These are phyloP conservation scores for Saccharomycopsis schoenii DNA, from an alignment of 805 yeast genomes.

Conservation along the genomic window DNA sequence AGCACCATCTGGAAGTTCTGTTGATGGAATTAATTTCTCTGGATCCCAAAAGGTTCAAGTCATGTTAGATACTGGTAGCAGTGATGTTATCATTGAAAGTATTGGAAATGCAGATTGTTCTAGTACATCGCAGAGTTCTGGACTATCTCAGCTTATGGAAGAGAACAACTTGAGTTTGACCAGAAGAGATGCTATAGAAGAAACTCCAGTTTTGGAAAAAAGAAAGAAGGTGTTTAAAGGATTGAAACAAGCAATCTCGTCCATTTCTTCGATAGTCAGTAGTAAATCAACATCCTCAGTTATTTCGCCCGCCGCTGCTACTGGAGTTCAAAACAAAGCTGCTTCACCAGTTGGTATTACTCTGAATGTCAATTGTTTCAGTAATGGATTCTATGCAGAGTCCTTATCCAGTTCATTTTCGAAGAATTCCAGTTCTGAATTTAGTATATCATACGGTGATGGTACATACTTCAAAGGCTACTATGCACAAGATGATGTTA, in stretches of 20 bases:
- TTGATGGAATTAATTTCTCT: conserved; percentile 28
- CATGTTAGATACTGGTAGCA: conserved; percentile 66
- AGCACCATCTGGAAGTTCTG: neutral
- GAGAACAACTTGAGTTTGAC: neutral
- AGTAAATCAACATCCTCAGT: too few relatives aligned
- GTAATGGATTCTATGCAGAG: conserved; percentile 31
- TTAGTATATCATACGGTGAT: conserved; percentile 38
- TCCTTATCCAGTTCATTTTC: conserved; percentile 27
- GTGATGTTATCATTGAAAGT: conserved; percentile 57
- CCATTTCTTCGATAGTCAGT: too few relatives aligned
- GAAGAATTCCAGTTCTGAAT: conserved; percentile 24
- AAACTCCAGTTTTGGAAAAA: neutral
- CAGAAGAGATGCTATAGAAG: neutral
- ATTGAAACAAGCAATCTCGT: too few relatives aligned
- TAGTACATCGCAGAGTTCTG: conserved; percentile 9
- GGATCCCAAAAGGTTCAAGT: conserved; percentile 43
- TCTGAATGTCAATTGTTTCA: conserved; percentile 24
- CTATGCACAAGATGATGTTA: conserved; percentile 57
- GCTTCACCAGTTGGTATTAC: neutral
- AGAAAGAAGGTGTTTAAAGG: conserved; percentile 8
- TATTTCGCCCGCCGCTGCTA: neutral
- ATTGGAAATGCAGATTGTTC: conserved; percentile 38
- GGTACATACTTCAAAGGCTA: conserved; percentile 37
- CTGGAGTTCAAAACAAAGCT: conserved; percentile 7
- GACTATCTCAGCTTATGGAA: neutral